A percentile compares a stretch with the other conserved stretches of the same genome.
phyloP scores from a whole-genome alignment of 2,329 filamentous ascomycete species.

The Aspergillus brasiliensis region DNA sequence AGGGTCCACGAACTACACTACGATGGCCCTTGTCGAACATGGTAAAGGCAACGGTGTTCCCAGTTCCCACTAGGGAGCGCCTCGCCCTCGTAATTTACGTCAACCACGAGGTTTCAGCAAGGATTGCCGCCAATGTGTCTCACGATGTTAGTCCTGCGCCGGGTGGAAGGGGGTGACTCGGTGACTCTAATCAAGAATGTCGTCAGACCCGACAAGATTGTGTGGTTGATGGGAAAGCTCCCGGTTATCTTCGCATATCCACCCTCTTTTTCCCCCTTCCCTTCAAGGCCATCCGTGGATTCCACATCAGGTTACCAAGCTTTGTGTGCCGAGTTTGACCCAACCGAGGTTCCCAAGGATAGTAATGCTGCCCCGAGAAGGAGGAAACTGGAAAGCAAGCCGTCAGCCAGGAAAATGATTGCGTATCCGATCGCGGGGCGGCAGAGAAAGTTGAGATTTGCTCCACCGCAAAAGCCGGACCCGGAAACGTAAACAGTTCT shows the following conservation, averaged over 20 bases:
- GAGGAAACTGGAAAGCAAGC: background rate
- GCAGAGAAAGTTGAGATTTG: conserved; percentile 11
- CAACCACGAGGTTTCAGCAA: conserved; percentile 3
- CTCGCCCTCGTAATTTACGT: background rate
- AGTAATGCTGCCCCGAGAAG: background rate
- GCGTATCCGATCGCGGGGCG: conserved; percentile 15
- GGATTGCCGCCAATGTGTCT: background rate
- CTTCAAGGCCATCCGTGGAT: background rate
- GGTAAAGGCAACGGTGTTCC: conserved; percentile 1
- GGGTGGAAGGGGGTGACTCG: background rate
- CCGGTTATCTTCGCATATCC: background rate
- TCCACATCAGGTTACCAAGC: background rate
- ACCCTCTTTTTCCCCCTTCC: background rate
- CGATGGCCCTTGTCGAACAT: conserved; percentile 1
- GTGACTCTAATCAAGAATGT: no score
- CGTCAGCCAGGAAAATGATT: conserved; percentile 2
- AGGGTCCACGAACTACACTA: conserved; percentile 3
- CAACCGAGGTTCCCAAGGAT: background rate
- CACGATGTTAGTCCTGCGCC: background rate
- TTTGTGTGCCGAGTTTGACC: background rate
- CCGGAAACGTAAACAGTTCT: conserved; percentile 22
- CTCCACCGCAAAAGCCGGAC: conserved; percentile 20
- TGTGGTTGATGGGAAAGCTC: background rate
- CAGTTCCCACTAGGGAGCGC: background rate
- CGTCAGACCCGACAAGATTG: background rate